These are phyloP conservation scores for Penicillium flavigenum DNA, from an alignment of 495 filamentous ascomycete genomes.

Conservation along the genomic window DNA sequence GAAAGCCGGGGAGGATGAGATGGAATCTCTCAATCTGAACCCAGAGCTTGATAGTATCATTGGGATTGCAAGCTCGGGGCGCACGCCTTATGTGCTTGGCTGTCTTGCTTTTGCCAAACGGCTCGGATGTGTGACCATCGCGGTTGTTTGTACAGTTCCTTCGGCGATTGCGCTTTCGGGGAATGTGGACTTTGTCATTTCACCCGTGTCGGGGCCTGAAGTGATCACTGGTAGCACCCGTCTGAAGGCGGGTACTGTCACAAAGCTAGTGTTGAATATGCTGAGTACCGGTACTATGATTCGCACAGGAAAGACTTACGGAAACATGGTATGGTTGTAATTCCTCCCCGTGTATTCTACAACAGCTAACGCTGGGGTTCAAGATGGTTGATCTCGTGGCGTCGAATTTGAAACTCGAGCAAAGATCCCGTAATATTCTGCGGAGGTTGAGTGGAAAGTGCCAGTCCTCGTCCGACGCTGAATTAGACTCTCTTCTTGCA, in stretches of 20 bases:
- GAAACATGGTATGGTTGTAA: constrained; percentile 35
- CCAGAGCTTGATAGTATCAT: constrained; percentile 36
- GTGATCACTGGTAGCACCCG: constrained; percentile 43
- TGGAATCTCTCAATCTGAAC: constrained; percentile 28
- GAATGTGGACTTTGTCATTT: constrained; percentile 33
- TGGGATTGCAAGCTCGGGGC: constrained; percentile 43
- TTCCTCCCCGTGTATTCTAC: not conserved
- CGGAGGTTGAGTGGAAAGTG: constrained; percentile 28
- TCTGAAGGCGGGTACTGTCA: constrained; percentile 41
- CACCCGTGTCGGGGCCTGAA: constrained; percentile 37
- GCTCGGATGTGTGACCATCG: constrained; percentile 36
- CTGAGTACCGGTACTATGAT: constrained; percentile 44
- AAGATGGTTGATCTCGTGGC: constrained; percentile 44
- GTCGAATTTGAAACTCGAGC: constrained; percentile 39
- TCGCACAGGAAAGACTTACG: constrained; percentile 40
- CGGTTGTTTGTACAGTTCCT: constrained; percentile 34
- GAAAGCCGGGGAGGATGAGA: constrained; percentile 25
- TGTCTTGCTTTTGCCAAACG: constrained; percentile 35
- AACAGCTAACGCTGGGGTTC: not conserved
- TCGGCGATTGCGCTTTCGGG: constrained; percentile 31
- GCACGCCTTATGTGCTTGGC: constrained; percentile 42
- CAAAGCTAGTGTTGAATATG: constrained; percentile 43
- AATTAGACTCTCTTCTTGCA: constrained; percentile 30
- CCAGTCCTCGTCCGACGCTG: constrained; percentile 19
- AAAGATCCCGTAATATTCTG: constrained; percentile 39